These are phyloP conservation scores for Fusarium secorum DNA, from an alignment of 2,329 filamentous ascomycete genomes.

Conservation along the genomic window DNA sequence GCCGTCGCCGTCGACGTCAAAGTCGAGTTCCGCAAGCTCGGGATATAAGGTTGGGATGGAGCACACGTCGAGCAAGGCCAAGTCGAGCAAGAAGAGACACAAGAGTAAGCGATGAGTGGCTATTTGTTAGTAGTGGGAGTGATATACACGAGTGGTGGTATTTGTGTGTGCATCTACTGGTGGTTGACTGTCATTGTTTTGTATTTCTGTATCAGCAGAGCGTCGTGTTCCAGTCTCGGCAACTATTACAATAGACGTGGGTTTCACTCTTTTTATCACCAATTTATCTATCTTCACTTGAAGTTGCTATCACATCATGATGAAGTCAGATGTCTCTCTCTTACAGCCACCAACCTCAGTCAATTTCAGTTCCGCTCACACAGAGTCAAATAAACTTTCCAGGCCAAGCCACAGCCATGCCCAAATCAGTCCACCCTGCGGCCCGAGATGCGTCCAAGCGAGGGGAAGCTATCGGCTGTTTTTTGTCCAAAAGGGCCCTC, in stretches of 20 bases:
- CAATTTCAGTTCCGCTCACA: not conserved
- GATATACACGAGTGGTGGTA: not conserved
- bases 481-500: not conserved
- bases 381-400: slow-evolving; percentile 8
- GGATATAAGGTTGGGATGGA: slow-evolving; percentile 45
- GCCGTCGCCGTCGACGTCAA: slow-evolving; percentile 34
- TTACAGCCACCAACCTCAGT: not conserved
- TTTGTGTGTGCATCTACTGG: not conserved
- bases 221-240: not conserved
- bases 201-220: not conserved
- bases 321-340: not conserved
- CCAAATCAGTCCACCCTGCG: slow-evolving; percentile 17
- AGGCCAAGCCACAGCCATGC: slow-evolving; percentile 18
- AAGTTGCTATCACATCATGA: not conserved
- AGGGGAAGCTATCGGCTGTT: slow-evolving; percentile 11
- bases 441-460: slow-evolving; percentile 25
- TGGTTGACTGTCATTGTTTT: not conserved
- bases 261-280: not conserved
- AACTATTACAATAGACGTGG: not conserved
- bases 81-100: slow-evolving; percentile 41
- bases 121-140: not conserved
- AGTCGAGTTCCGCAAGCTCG: slow-evolving; percentile 34
- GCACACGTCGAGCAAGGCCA: slow-evolving; percentile 40
- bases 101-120: slow-evolving; percentile 34
- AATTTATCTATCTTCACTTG: not conserved